Percentiles rank a stretch among this genome's conserved stretches.
Evolutionary conservation across 441 rosid genomes (phyloP).

Genomic region (Francoa sonchifolia): DNA sequence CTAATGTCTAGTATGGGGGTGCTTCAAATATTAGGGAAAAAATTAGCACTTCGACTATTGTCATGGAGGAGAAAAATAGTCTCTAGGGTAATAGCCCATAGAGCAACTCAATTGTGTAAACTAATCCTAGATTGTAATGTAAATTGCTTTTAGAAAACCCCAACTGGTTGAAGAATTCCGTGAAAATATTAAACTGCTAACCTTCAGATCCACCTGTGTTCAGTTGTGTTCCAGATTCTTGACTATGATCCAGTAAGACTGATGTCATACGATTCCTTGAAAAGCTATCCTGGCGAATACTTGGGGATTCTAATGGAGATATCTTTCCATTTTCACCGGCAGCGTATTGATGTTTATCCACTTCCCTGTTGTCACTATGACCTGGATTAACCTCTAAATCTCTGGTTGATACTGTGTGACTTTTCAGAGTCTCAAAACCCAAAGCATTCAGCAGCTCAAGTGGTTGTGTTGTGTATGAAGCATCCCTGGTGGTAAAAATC

Average conservation of each 20-base stretch:
- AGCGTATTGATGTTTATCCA: constrained; percentile 27
- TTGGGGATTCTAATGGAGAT: constrained; percentile 31
- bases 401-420: constrained; percentile 20
- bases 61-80: no score
- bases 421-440: constrained; percentile 47
- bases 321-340: constrained; percentile 30
- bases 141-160: no score
- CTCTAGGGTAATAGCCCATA: no score
- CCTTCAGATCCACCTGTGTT: constrained; percentile 65
- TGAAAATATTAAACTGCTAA: constrained; percentile 15
- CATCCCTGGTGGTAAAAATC: constrained; percentile 54
- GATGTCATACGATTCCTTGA: constrained; percentile 15
- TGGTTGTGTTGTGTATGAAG: constrained; percentile 97
- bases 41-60: no score
- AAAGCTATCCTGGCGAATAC: constrained; percentile 19
- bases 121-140: no score
- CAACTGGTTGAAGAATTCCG: no score
- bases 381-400: constrained; percentile 14
- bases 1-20: no score
- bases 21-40: no score
- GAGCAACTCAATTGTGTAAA: no score
- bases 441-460: constrained; percentile 88
- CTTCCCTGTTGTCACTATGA: constrained; percentile 12
- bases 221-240: constrained; percentile 22
- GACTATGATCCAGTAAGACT: constrained; percentile 18